phyloP scores from a whole-genome alignment of 2,329 filamentous ascomycete genomes.

The Coniochaeta sp. region DNA sequence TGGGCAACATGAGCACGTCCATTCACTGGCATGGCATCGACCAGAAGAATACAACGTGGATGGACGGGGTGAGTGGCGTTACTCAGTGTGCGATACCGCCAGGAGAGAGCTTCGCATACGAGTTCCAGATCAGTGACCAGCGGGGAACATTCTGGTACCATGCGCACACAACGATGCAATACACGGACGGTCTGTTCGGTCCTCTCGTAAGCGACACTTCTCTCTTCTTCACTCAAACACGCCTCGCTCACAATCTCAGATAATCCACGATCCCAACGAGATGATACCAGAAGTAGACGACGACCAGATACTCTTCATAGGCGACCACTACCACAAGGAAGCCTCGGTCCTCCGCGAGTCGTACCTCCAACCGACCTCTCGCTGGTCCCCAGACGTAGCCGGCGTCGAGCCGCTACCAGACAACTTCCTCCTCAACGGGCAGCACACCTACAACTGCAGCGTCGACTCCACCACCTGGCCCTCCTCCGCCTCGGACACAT shows the following conservation, averaged over 20 bases:
- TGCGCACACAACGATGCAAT: conserved; percentile 52
- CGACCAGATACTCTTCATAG: conserved; percentile 29
- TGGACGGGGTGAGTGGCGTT: conserved; percentile 59
- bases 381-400: conserved; percentile 20
- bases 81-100: conserved; percentile 54
- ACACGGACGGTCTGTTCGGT: conserved; percentile 57
- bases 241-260: conserved; percentile 10
- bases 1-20: conserved; percentile 34
- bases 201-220: conserved; percentile 39
- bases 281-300: conserved; percentile 20
- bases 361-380: conserved; percentile 23
- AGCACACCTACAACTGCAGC: conserved; percentile 25
- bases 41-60: conserved; percentile 54
- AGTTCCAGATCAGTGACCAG: conserved; percentile 41
- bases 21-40: conserved; percentile 65
- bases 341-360: conserved; percentile 18
- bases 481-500: conserved; percentile 10
- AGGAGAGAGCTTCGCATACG: conserved; percentile 49
- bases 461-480: conserved; percentile 16
- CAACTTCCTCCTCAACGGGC: conserved; percentile 32
- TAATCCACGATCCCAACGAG: conserved; percentile 27
- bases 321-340: conserved; percentile 30
- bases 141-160: conserved; percentile 47
- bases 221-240: background rate
- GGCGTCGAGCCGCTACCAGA: conserved; percentile 33